phyloP scores from a whole-genome alignment of 805 yeast genomes.

The Scheffersomyces lignosus region DNA sequence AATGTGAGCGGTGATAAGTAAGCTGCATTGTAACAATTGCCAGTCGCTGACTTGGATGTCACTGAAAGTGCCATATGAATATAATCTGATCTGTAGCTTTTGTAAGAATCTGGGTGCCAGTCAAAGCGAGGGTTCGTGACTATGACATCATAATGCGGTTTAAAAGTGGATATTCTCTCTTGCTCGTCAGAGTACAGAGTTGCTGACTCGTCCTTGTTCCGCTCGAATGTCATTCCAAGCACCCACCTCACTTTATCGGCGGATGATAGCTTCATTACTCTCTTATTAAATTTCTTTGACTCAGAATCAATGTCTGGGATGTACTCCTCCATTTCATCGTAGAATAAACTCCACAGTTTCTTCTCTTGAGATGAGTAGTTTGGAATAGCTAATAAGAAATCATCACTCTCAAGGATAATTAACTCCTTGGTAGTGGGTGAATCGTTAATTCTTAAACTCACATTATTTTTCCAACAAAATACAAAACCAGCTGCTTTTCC shows the following conservation, averaged over 20 bases:
- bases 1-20: constrained; percentile 41
- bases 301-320: constrained; percentile 23
- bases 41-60: constrained; percentile 28
- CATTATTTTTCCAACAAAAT: constrained; percentile 63
- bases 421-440: constrained; percentile 49
- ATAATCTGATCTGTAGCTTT: constrained; percentile 77
- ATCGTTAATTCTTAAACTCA: constrained; percentile 51
- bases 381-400: constrained; percentile 59
- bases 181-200: constrained; percentile 35
- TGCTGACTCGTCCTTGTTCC: constrained; percentile 41
- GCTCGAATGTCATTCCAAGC: constrained; percentile 71
- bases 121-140: constrained; percentile 60
- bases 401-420: constrained; percentile 53
- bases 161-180: constrained; percentile 48
- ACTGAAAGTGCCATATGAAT: constrained; percentile 56
- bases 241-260: constrained; percentile 75
- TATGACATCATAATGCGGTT: constrained; percentile 63
- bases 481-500: constrained; percentile 65
- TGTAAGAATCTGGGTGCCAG: constrained; percentile 73
- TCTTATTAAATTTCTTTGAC: constrained; percentile 35
- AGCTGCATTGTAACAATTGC: constrained; percentile 33
- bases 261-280: constrained; percentile 53
- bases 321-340: constrained; percentile 20
- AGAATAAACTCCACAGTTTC: constrained; percentile 39
- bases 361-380: constrained; percentile 39